A percentile compares a stretch with the other conserved stretches of the same genome.
Evolutionary conservation across 2,329 filamentous ascomycete genomes (phyloP).

Genomic region (Hansfordia pulvinata): DNA sequence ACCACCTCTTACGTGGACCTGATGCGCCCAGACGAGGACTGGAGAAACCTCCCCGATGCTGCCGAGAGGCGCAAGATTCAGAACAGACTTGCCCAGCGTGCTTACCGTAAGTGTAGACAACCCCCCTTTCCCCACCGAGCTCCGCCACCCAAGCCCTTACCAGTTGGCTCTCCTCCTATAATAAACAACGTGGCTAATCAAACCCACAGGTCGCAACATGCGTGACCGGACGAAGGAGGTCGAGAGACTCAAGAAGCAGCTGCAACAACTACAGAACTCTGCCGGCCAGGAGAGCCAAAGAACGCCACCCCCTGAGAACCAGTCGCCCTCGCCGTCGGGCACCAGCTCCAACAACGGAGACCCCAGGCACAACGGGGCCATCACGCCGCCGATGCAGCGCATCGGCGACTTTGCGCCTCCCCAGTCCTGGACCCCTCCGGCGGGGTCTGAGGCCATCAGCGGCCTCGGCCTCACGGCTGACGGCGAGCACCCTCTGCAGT

Average conservation of each 20-base stretch:
- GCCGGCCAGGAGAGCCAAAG: slow-evolving; percentile 12
- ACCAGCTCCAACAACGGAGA: slow-evolving; percentile 12
- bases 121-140: not conserved
- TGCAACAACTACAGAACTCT: slow-evolving; percentile 16
- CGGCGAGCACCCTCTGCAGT: slow-evolving; percentile 11
- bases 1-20: slow-evolving; percentile 18
- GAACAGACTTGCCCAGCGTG: slow-evolving; percentile 19
- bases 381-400: slow-evolving; percentile 8
- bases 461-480: slow-evolving; percentile 14
- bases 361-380: slow-evolving; percentile 7
- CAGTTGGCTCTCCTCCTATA: too few species aligned
- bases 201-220: slow-evolving; percentile 16
- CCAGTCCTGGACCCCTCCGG: slow-evolving; percentile 12
- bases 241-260: slow-evolving; percentile 18
- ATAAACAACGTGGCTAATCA: slow-evolving; percentile 3
- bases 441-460: slow-evolving; percentile 10
- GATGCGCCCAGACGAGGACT: slow-evolving; percentile 20
- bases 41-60: slow-evolving; percentile 18
- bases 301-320: slow-evolving; percentile 15
- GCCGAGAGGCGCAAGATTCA: slow-evolving; percentile 20
- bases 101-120: slow-evolving; percentile 19
- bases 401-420: slow-evolving; percentile 15
- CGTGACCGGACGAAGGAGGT: slow-evolving; percentile 18
- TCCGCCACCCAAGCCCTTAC: not conserved
- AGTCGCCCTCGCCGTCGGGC: slow-evolving; percentile 9